Base-by-base conservation (phyloP, 176 grass and related monocot genomes). In the Lolium multiflorum region DNA sequence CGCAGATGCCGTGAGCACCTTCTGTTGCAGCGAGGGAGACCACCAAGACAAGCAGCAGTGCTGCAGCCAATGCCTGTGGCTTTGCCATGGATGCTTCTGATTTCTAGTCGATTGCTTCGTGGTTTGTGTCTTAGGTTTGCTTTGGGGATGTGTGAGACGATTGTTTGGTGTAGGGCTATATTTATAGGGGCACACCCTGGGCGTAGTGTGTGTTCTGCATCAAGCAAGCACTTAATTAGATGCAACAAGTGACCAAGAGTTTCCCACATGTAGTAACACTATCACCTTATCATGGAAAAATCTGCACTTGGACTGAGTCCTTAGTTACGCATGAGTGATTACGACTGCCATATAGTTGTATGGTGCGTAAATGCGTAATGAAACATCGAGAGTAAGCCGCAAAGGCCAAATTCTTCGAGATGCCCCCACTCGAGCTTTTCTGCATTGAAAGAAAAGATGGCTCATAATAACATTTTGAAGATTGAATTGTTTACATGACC, bases 1-100 rank as follows among this genome's bases (percentile, higher is more conserved):
- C 76, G 28, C 92, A 94, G 65, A 94, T 67, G 21, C 31, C 92
- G 14, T 78, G 65, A 60, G 46, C 77, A 14, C 83, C 15, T 47
- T 38, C 57, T 28, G 20, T 77, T 11, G 71, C 6, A 15, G 81
- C 59, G 26, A 77, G 56, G 17, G 41, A 47, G 50, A 86, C 3
- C 5, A 60, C 22, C 50, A 79, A 1, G 4, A 56, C 26, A 7
- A 89, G 41, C 39, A 89, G 61, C 39, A 85, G 12, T 3, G 62
- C 1, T 14, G 70, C 49, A 58, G 26, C 59, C 74, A 59, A 3
- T 60, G 77, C 70, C 4, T 81, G 60, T 43, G 49, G 2, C 63
- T 89, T 81, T 9, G 61, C 61, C 88, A 85, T 85, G 7, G 14
- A 25, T 82, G 8, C 2, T 22, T 17, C 0, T 16, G 12, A 22